Percentiles rank a stretch among this genome's conserved stretches.
phyloP scores from a whole-genome alignment of 2,329 filamentous ascomycete genomes.

The Madurella fahalii region DNA sequence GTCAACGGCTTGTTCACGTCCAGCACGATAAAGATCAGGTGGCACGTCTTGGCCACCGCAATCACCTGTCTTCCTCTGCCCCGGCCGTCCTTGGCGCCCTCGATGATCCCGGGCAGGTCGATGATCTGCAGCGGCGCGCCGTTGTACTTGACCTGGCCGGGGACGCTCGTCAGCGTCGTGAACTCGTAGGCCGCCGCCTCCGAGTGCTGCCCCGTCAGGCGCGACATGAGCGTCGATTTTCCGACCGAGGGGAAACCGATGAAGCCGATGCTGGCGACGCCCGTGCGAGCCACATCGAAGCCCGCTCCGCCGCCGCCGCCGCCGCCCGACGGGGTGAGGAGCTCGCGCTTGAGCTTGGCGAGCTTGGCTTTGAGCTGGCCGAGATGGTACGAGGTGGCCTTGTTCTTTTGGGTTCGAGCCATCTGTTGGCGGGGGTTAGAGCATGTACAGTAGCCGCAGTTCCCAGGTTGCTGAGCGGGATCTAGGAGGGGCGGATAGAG shows the following conservation, averaged over 20 bases:
- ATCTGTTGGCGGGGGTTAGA: slow-evolving; percentile 53
- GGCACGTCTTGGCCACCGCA: slow-evolving; percentile 96
- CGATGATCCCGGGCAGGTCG: slow-evolving; percentile 96
- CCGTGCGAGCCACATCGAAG: slow-evolving; percentile 96
- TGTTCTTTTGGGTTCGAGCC: slow-evolving; percentile 96
- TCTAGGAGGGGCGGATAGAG: slow-evolving; percentile 1
- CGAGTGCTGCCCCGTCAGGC: slow-evolving; percentile 90
- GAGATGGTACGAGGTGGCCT: slow-evolving; percentile 88
- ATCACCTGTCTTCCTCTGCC: slow-evolving; percentile 98
- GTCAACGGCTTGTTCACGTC: slow-evolving; percentile 98
- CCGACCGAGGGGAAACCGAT: slow-evolving; percentile 98
- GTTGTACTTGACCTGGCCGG: slow-evolving; percentile 93
- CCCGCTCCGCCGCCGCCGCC: slow-evolving; percentile 83
- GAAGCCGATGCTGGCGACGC: slow-evolving; percentile 94
- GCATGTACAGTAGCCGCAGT: too few relatives aligned
- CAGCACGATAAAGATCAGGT: slow-evolving; percentile 96
- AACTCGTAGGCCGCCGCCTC: slow-evolving; percentile 98
- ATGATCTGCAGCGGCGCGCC: slow-evolving; percentile 96
- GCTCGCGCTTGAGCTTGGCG: slow-evolving; percentile 93
- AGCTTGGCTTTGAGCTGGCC: slow-evolving; percentile 97
- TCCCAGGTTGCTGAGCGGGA: background rate
- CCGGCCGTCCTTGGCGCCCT: slow-evolving; percentile 96
- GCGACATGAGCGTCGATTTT: slow-evolving; percentile 96
- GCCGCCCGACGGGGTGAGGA: slow-evolving; percentile 75
- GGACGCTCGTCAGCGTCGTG: slow-evolving; percentile 95